Evolutionary conservation across 139 green algal genomes (phyloP), one percentile per base, ranked within the genome.

Genomic region (Haematococcus sp.): DNA sequence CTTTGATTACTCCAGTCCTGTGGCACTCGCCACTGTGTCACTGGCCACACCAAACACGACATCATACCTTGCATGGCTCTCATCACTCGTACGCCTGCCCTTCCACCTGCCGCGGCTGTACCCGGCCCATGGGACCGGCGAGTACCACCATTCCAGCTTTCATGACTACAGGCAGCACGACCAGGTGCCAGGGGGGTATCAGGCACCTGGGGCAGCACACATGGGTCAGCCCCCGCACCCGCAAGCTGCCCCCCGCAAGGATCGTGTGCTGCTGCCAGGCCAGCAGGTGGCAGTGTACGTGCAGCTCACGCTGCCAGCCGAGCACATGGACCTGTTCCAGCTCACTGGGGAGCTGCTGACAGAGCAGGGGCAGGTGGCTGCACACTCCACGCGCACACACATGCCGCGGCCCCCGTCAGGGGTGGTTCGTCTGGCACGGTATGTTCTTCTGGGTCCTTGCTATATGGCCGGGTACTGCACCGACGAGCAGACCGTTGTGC

Each of bases 1-100:
- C 54, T 75, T 75, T 75, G 70, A 75, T 34, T 75, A 75, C 56
- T 68, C 70, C 7, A 56, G 4, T 22, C 70, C 70, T 19, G 34
- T 75, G 2, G 70, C 70, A 17, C 40, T 58, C 11, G 70, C 70
- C 2, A 30, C 34, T 22, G 28, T 59, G 15, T 58, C 49, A 33
- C 33, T 75, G 31, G n/a, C 30, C 3, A n/a, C 58, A 34, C 25
- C 58, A 33, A 65, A 30, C 58, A 65, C 23, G 2, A 40, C 23
- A 22, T 34, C 30, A 4, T 65, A 28, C 25, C 25, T 65, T 22
- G n/a, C 58, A 40, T 65, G 58, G 58, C 58, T 30, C 58, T 65
- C 30, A 3, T 65, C 58, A 13, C 58, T 49, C 40, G 40, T 49
- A 11, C 40, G 40, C 40, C 7, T 49, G 40, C 40, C 40, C 40